These are phyloP conservation scores for Nemania sp. DNA, from an alignment of 2,329 filamentous ascomycete species.

Conservation along the genomic window DNA sequence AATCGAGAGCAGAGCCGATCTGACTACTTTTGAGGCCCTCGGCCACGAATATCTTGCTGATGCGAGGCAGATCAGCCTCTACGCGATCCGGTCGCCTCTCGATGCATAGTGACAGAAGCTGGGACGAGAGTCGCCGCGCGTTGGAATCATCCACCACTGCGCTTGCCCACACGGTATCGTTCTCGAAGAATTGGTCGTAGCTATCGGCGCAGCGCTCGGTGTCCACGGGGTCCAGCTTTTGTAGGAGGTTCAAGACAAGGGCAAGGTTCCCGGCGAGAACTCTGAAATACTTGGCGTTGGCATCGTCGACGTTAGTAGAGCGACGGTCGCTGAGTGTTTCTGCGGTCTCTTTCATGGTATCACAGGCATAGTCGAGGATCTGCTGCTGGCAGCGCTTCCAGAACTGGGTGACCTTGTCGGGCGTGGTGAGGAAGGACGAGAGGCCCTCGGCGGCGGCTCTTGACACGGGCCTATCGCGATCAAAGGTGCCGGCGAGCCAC, in stretches of 20 bases:
- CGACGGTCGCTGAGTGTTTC: slow-evolving; percentile 88
- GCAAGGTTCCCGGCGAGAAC: slow-evolving; percentile 64
- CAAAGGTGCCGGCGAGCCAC: slow-evolving; percentile 91
- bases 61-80: slow-evolving; percentile 52
- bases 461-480: slow-evolving; percentile 77
- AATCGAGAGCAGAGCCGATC: slow-evolving; percentile 71
- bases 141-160: slow-evolving; percentile 64
- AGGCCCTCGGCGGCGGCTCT: slow-evolving; percentile 79
- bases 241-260: slow-evolving; percentile 57
- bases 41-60: slow-evolving; percentile 65
- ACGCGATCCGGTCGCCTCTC: slow-evolving; percentile 51
- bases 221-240: slow-evolving; percentile 53
- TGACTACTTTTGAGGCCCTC: slow-evolving; percentile 76
- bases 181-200: slow-evolving; percentile 68
- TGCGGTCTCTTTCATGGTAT: slow-evolving; percentile 78
- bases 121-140: slow-evolving; percentile 55
- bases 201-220: slow-evolving; percentile 61
- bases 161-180: slow-evolving; percentile 68
- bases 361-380: slow-evolving; percentile 79
- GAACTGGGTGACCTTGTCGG: slow-evolving; percentile 76
- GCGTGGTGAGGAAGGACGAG: slow-evolving; percentile 72
- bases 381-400: slow-evolving; percentile 80
- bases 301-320: slow-evolving; percentile 80
- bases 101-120: slow-evolving; percentile 55
- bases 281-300: slow-evolving; percentile 80